Evolutionary conservation across 1,139 yeast genomes (phyloP).

Genomic region (Protomyces inouyei): DNA sequence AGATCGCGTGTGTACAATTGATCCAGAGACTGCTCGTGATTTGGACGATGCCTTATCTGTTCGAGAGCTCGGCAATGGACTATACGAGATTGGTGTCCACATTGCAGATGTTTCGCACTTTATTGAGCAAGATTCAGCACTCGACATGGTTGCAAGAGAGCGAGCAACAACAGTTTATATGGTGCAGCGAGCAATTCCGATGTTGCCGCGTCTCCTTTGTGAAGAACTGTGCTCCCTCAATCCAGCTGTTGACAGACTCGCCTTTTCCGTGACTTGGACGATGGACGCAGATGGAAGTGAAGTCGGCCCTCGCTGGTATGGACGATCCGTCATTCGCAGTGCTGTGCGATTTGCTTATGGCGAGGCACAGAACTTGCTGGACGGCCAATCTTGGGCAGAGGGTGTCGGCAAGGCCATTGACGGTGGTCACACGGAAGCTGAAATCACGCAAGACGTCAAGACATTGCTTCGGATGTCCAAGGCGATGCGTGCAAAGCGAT

Average conservation of each 20-base stretch:
- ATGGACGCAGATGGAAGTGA: constrained; percentile 25
- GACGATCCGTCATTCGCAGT: constrained; percentile 25
- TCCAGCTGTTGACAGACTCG: constrained; percentile 57
- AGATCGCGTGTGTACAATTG: constrained; percentile 58
- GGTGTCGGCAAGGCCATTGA: constrained; percentile 28
- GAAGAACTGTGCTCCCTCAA: constrained; percentile 55
- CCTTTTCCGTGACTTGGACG: constrained; percentile 62
- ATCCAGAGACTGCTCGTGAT: constrained; percentile 45
- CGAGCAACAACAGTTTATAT: constrained; percentile 84
- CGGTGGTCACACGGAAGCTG: constrained; percentile 23
- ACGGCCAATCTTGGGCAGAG: constrained; percentile 27
- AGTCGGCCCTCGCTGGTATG: constrained; percentile 29
- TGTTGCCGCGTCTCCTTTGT: constrained; percentile 65
- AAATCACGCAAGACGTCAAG: constrained; percentile 18
- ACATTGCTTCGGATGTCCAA: constrained; percentile 21
- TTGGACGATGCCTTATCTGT: constrained; percentile 29
- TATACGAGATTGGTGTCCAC: constrained; percentile 60
- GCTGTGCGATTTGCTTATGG: constrained; percentile 28
- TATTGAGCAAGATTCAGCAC: constrained; percentile 62
- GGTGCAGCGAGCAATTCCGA: constrained; percentile 66
- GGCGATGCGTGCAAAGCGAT: constrained; percentile 43
- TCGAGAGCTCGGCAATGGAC: constrained; percentile 20
- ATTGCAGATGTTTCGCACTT: constrained; percentile 72
- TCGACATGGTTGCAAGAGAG: constrained; percentile 86
- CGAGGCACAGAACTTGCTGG: constrained; percentile 27